A percentile compares a stretch with the other conserved stretches of the same genome.
Conservation (phyloP, 164 flowering plant genomes). For the Piper longum region DNA sequence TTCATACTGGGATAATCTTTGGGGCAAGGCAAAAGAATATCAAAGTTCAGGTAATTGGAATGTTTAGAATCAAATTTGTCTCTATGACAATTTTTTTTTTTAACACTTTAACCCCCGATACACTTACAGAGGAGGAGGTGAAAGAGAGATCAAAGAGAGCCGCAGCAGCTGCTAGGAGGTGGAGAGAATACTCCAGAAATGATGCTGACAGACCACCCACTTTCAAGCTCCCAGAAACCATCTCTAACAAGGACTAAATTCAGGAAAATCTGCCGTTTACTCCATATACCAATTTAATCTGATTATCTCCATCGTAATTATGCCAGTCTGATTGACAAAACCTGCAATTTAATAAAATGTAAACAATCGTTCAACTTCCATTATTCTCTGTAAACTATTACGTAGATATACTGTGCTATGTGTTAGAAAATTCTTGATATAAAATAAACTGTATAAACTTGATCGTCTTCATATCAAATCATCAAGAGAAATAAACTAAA, state of each 20-base stretch:
- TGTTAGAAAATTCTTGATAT: no score
- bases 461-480: no score
- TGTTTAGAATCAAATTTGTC: neutral
- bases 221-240: constrained; percentile 65
- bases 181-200: constrained; percentile 90
- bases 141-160: constrained; percentile 69
- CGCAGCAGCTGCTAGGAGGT: constrained; percentile 88
- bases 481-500: no score
- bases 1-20: constrained; percentile 62
- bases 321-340: neutral
- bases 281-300: neutral
- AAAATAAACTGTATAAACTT: no score
- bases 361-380: neutral
- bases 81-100: neutral
- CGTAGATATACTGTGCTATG: neutral
- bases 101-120: neutral
- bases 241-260: constrained; percentile 35
- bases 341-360: neutral
- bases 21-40: constrained; percentile 53
- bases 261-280: neutral
- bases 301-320: constrained; percentile 10
- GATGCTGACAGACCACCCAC: constrained; percentile 80
- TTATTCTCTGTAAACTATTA: neutral
- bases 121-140: constrained; percentile 58
- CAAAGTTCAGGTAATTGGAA: constrained; percentile 39